Percentiles rank a stretch among this genome's conserved stretches.
These are phyloP conservation scores for Penicillium desertorum DNA, from an alignment of 495 filamentous ascomycete genomes.

Conservation along the genomic window DNA sequence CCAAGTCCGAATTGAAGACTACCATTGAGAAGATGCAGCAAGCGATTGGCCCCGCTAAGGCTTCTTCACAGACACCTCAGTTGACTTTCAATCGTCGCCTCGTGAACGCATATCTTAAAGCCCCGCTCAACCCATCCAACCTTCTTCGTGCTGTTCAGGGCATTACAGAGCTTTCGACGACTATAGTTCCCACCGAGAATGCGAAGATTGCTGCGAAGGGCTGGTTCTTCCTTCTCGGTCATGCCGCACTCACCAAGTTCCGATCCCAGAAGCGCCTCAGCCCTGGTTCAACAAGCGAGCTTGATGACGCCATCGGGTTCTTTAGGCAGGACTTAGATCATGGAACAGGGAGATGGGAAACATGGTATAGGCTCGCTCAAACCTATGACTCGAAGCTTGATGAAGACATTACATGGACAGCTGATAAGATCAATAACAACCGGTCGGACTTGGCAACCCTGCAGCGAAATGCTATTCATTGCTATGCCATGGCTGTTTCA, in stretches of 20 bases:
- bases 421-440: slow-evolving; percentile 91
- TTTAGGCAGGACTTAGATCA: slow-evolving; percentile 85
- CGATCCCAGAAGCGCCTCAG: slow-evolving; percentile 78
- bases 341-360: slow-evolving; percentile 83
- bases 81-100: slow-evolving; percentile 73
- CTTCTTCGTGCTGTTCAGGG: slow-evolving; percentile 77
- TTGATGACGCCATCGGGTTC: slow-evolving; percentile 78
- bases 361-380: slow-evolving; percentile 93
- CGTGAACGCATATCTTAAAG: slow-evolving; percentile 71
- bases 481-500: slow-evolving; percentile 87
- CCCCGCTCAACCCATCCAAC: slow-evolving; percentile 77
- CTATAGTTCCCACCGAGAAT: slow-evolving; percentile 49
- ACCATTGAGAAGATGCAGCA: slow-evolving; percentile 89
- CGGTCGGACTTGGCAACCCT: slow-evolving; percentile 67
- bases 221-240: slow-evolving; percentile 90
- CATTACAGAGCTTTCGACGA: slow-evolving; percentile 60
- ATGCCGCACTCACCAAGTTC: slow-evolving; percentile 84
- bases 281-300: slow-evolving; percentile 76
- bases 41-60: slow-evolving; percentile 63
- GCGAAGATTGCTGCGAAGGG: slow-evolving; percentile 72
- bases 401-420: slow-evolving; percentile 89
- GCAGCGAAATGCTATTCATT: slow-evolving; percentile 86
- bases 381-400: slow-evolving; percentile 89
- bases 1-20: slow-evolving; percentile 82
- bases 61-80: slow-evolving; percentile 62